Conservation (phyloP, 2,329 filamentous ascomycete genomes). For the Daldinia sp. region DNA sequence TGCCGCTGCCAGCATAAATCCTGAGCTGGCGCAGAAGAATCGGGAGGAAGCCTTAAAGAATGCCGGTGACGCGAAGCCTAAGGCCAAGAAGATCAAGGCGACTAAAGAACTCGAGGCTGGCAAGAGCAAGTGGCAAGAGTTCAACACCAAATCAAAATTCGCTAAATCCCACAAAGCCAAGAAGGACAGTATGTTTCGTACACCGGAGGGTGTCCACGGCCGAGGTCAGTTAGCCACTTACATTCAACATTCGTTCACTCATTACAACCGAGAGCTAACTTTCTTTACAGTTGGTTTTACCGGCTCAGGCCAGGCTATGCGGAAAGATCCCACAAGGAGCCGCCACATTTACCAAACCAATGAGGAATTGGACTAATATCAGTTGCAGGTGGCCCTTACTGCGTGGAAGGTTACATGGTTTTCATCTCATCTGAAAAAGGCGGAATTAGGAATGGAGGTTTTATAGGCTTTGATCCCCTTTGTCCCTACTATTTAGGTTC, state of each 20-base stretch:
- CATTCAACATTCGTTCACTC: not conserved
- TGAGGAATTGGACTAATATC: slow-evolving; percentile 75
- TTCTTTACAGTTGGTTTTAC: slow-evolving; percentile 84
- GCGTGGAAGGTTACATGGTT: slow-evolving; percentile 31
- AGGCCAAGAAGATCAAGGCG: slow-evolving; percentile 90
- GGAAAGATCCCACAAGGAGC: slow-evolving; percentile 85
- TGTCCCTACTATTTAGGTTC: slow-evolving; percentile 46
- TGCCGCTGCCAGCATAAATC: slow-evolving; percentile 68
- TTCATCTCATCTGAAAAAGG: slow-evolving; percentile 35
- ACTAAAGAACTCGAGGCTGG: slow-evolving; percentile 90
- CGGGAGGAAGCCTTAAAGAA: slow-evolving; percentile 72
- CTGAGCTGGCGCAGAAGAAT: slow-evolving; percentile 61
- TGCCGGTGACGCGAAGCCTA: slow-evolving; percentile 77
- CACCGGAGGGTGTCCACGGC: slow-evolving; percentile 85
- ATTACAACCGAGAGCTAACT: slow-evolving; percentile 48
- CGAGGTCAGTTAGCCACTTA: slow-evolving; percentile 71
- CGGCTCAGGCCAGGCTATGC: slow-evolving; percentile 94
- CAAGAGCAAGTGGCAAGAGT: slow-evolving; percentile 96
- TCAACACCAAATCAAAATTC: slow-evolving; percentile 81
- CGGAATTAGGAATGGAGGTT: slow-evolving; percentile 43
- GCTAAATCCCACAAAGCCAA: slow-evolving; percentile 70
- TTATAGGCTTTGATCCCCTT: slow-evolving; percentile 52
- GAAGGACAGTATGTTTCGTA: slow-evolving; percentile 98
- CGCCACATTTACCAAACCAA: slow-evolving; percentile 87
- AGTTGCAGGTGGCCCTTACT: slow-evolving; percentile 45